Evolutionary conservation across 2,329 filamentous ascomycete species (phyloP).

Genomic region (Penicillium sp.): DNA sequence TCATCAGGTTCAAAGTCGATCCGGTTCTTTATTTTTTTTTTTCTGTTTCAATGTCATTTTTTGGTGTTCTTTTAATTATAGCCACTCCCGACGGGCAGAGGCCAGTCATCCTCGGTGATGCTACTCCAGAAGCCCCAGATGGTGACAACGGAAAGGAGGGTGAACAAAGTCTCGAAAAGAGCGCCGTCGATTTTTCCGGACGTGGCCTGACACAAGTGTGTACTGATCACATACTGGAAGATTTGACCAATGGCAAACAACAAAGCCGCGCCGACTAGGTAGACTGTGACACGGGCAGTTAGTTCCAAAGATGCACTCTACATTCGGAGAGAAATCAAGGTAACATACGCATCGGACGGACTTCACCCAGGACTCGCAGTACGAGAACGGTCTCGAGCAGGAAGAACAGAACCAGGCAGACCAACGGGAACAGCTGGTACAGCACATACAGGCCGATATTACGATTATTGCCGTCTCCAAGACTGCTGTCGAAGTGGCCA

Average conservation of each 20-base stretch:
- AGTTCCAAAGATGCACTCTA: neutral
- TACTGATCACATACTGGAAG: slow-evolving; percentile 92
- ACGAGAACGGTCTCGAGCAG: slow-evolving; percentile 79
- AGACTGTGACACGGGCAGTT: slow-evolving; percentile 47
- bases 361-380: slow-evolving; percentile 76
- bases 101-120: slow-evolving; percentile 99
- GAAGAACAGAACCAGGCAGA: slow-evolving; percentile 86
- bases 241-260: slow-evolving; percentile 89
- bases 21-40: no score
- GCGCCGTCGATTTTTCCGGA: slow-evolving; percentile 84
- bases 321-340: neutral
- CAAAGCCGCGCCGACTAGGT: slow-evolving; percentile 65
- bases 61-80: slow-evolving; percentile 24
- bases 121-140: slow-evolving; percentile 98
- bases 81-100: slow-evolving; percentile 44
- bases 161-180: slow-evolving; percentile 90
- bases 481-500: slow-evolving; percentile 62
- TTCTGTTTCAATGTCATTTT: neutral
- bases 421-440: slow-evolving; percentile 80
- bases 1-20: no score
- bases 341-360: slow-evolving; percentile 73
- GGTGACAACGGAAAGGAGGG: slow-evolving; percentile 70
- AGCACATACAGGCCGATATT: slow-evolving; percentile 87
- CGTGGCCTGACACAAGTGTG: slow-evolving; percentile 80
- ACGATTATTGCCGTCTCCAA: slow-evolving; percentile 51